Evolutionary conservation across 805 yeast genomes (phyloP), one percentile per base, ranked within the genome.

Genomic region (Metschnikowia proteae): DNA sequence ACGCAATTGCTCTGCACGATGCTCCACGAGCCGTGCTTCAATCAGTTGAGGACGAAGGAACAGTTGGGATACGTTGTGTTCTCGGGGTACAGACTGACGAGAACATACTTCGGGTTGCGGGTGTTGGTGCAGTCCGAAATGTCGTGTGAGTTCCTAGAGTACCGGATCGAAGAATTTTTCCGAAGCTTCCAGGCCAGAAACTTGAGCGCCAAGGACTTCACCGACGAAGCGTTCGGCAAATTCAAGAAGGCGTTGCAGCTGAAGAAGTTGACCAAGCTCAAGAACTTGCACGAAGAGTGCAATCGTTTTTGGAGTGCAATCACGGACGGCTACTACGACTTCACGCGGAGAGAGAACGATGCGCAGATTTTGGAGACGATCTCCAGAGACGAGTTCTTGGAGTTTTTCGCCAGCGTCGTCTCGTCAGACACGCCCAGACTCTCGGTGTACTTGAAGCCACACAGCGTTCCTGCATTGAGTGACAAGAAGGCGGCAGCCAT

Each of bases 11-110:
- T 88, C 41, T 79, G 86, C 0, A 92, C 87, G 52, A 77, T 90
- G 53, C 71, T 86, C 43, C 81, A 79, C 56, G 97, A 92, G 63
- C 97, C 97, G 4, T 86, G 92, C 49, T 94, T 92, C 67, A 84
- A 88, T 61, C 86, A 86, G 53, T 75, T 92, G 49, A 80, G 99
- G 66, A 92, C 99, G 5, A 85, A 88, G 59, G 98, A 92, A 68
- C 98, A 94, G 66, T 75, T 92, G 30, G 99, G 99, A 2, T 92
- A 92, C 60, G 90, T 92, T 53, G 99, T 92, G 0, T 89, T 88
- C 62, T 82, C 94, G 38, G 87, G 95, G 0, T 70, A 78, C 26
- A 73, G 85, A 52, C 75, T 76, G 51, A 79, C 88, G 3, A 79
- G 95, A 61, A 84, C 94, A 23, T 79, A 85, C 5, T 75, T 80